Evolutionary conservation across 2,329 filamentous ascomycete species (phyloP), one percentile per base, ranked within the genome.

Genomic region (Ophiostoma angusticollis): DNA sequence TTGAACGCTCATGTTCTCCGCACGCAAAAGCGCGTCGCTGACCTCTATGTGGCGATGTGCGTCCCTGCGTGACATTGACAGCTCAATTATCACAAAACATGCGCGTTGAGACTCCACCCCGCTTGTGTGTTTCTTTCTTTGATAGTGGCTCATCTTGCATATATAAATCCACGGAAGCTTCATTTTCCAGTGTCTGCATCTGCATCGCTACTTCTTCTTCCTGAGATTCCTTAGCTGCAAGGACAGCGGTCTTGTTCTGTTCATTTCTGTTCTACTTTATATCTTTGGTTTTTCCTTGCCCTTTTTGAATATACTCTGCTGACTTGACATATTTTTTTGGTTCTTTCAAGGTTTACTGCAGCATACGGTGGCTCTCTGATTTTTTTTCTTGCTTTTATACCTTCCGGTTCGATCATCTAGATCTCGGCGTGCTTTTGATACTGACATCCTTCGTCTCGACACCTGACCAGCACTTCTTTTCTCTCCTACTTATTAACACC

Each of bases 41-140:
- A 28, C 12, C 6, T 6, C 5, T 28, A 28, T 28, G 25, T 30
- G 28, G 28, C 28, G n/a, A 30, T 31, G 16, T 38, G 17, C 16
- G n/a, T 13, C 16, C 21, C 22, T 16, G 14, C 29, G 22, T 27
- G 29, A 27, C 27, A 7, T 22, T 38, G 36, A 38, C 36, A 32
- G 12, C 29, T 38, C 36, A 38, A 27, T 25, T 38, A 13, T 32
- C 29, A 38, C 36, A 38, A 38, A 3, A 18, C n/a, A 22, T 16
- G 14, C n/a, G n/a, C n/a, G n/a, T n/a, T n/a, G n/a, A n/a, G n/a
- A n/a, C n/a, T 16, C n/a, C 13, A n/a, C 13, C 16, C 22, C 7
- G 27, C 27, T 29, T 14, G 13, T 14, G 9, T n/a, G 3, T 14
- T 7, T 6, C 4, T 14, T 14, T n/a, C 16, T 29, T 29, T n/a